These are phyloP conservation scores for Ophiobolus disseminans DNA, from an alignment of 2,329 filamentous ascomycete species.

Conservation along the genomic window DNA sequence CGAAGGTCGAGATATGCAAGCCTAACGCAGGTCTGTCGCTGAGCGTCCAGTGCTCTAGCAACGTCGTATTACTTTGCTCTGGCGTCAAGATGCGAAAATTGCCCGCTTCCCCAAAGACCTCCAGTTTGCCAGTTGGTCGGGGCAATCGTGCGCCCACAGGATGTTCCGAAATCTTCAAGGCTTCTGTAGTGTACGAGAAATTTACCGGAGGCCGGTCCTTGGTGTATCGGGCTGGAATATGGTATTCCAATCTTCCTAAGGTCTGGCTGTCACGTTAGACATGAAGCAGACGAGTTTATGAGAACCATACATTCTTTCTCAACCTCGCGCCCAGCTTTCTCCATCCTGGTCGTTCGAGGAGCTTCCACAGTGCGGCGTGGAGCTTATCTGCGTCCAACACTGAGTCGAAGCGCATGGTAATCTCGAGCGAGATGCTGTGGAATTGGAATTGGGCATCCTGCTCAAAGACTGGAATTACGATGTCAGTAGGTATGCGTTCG, in stretches of 20 bases:
- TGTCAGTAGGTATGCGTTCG: conserved; percentile 26
- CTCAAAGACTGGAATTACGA: conserved; percentile 25
- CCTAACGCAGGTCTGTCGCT: conserved; percentile 20
- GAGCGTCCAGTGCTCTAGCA: conserved; percentile 26
- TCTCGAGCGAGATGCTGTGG: conserved; percentile 16
- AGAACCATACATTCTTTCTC: conserved; percentile 47
- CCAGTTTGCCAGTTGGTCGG: conserved; percentile 7
- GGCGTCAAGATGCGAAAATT: conserved; percentile 8
- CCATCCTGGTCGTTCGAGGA: conserved; percentile 57
- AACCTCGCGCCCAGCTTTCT: conserved; percentile 56
- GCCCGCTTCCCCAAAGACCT: conserved; percentile 5
- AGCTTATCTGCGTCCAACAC: conserved; percentile 55
- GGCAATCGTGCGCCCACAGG: conserved; percentile 51
- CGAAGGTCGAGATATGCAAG: conserved; percentile 27
- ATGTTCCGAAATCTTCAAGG: conserved; percentile 52
- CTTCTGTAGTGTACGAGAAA: conserved; percentile 50
- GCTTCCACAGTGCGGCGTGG: conserved; percentile 40
- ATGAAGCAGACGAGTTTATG: background rate
- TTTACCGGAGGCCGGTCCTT: conserved; percentile 50
- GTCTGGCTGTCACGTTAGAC: conserved; percentile 8
- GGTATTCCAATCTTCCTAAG: conserved; percentile 49
- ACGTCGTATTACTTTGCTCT: conserved; percentile 6
- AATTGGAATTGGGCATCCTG: conserved; percentile 18
- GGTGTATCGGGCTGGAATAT: conserved; percentile 50
- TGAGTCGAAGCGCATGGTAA: conserved; percentile 55